Percentiles rank a stretch among this genome's conserved stretches.
Conservation (phyloP, 345 rosid genomes). For the Populus simonii region DNA sequence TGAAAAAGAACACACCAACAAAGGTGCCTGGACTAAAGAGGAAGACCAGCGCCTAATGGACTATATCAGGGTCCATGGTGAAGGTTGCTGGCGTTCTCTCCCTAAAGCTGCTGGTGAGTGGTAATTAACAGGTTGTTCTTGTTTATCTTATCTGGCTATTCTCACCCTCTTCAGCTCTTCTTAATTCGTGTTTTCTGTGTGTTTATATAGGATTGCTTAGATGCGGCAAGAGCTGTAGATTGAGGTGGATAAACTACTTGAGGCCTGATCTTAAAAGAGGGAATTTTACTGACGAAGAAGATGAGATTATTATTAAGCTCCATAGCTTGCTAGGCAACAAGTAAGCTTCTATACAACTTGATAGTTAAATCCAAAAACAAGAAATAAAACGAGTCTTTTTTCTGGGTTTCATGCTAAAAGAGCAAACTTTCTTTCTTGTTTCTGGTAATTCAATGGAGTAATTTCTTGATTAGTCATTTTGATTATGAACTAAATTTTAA, state of each 20-base stretch:
- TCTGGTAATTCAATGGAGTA: neutral
- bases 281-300: conserved; percentile 49
- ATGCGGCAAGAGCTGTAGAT: conserved; percentile 51
- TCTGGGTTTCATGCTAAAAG: neutral
- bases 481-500: neutral
- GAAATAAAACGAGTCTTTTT: neutral
- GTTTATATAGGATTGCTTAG: conserved; percentile 49
- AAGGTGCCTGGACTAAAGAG: conserved; percentile 92
- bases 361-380: neutral
- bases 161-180: neutral
- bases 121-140: neutral
- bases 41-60: conserved; percentile 78
- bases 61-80: conserved; percentile 70
- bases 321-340: conserved; percentile 52
- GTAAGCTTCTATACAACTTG: conserved; percentile 8
- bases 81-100: conserved; percentile 91
- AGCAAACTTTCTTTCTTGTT: neutral
- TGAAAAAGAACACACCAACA: conserved; percentile 82
- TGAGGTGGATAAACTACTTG: conserved; percentile 50
- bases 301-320: conserved; percentile 49
- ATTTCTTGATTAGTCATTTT: neutral
- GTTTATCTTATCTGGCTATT: neutral
- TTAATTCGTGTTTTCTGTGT: neutral
- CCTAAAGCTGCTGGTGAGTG: conserved; percentile 72
- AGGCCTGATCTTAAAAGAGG: conserved; percentile 56